Evolutionary conservation across 768 basidiomycete genomes (phyloP).

Genomic region (Trichaptum fuscoviolaceum): DNA sequence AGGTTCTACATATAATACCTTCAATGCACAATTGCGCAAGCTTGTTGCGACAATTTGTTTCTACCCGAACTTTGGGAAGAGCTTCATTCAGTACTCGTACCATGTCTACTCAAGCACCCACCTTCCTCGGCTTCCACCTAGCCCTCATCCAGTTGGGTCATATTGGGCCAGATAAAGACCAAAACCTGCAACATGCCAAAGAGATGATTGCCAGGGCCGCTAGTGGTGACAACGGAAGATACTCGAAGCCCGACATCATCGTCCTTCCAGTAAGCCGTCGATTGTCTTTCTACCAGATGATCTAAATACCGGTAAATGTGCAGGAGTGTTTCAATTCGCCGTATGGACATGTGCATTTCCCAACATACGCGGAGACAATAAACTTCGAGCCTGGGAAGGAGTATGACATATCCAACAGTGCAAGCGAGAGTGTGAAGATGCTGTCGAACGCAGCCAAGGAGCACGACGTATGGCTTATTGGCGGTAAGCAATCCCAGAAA

Average conservation of each 20-base stretch:
- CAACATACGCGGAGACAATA: slow-evolving; percentile 77
- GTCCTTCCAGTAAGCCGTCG: slow-evolving; percentile 67
- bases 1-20: too few relatives aligned
- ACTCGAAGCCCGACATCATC: slow-evolving; percentile 68
- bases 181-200: slow-evolving; percentile 79
- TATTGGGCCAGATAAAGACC: slow-evolving; percentile 59
- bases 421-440: slow-evolving; percentile 77
- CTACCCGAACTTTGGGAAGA: neutral
- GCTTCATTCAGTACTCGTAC: neutral
- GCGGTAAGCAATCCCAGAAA: slow-evolving; percentile 48
- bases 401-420: slow-evolving; percentile 50
- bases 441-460: slow-evolving; percentile 78
- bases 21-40: too few relatives aligned
- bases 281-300: neutral
- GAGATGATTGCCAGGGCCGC: slow-evolving; percentile 76
- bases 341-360: slow-evolving; percentile 76
- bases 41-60: neutral
- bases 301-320: slow-evolving; percentile 7
- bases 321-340: slow-evolving; percentile 91
- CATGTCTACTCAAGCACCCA: slow-evolving; percentile 14
- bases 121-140: slow-evolving; percentile 72
- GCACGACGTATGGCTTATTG: slow-evolving; percentile 82
- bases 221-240: slow-evolving; percentile 22
- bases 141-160: slow-evolving; percentile 89
- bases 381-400: slow-evolving; percentile 50